A percentile compares a stretch with the other conserved stretches of the same genome.
These are phyloP conservation scores for Thielaviopsis musarum DNA, from an alignment of 2,329 filamentous ascomycete genomes.

Conservation along the genomic window DNA sequence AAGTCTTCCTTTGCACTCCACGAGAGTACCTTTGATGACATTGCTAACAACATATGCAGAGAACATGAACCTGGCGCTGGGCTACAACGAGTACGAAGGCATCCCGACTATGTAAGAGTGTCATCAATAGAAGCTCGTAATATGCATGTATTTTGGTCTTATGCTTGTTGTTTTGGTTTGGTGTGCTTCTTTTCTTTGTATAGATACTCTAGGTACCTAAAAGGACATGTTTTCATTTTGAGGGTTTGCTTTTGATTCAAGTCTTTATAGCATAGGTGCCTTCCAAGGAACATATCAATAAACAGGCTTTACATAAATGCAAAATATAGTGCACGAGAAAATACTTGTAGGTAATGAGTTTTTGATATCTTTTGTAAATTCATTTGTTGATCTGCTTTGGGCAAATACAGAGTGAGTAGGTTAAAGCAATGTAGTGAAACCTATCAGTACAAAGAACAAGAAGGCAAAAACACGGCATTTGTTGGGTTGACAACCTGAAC, in stretches of 20 bases:
- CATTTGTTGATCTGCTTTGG: no score
- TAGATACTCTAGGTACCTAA: background rate
- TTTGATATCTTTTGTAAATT: no score
- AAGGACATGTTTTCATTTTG: background rate
- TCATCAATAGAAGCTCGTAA: background rate
- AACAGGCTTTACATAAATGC: no score
- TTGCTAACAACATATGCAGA: slow-evolving; percentile 29
- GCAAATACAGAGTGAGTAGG: no score
- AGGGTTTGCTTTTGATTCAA: no score
- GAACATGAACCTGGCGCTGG: slow-evolving; percentile 88
- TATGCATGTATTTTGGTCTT: background rate
- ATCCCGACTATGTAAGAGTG: slow-evolving; percentile 41
- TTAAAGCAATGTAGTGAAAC: no score
- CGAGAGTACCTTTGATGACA: slow-evolving; percentile 7
- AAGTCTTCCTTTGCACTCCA: slow-evolving; percentile 27
- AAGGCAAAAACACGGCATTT: background rate
- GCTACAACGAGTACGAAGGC: slow-evolving; percentile 76
- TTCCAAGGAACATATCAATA: no score
- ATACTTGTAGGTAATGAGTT: no score
- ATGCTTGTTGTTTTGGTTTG: background rate
- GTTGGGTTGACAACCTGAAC: background rate
- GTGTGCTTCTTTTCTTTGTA: background rate
- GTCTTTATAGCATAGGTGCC: no score
- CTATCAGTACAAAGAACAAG: background rate
- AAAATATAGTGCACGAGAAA: no score